Percentiles rank a stretch among this genome's conserved stretches.
These are phyloP conservation scores for Penicillium malachiteum DNA, from an alignment of 495 filamentous ascomycete species.

Conservation along the genomic window DNA sequence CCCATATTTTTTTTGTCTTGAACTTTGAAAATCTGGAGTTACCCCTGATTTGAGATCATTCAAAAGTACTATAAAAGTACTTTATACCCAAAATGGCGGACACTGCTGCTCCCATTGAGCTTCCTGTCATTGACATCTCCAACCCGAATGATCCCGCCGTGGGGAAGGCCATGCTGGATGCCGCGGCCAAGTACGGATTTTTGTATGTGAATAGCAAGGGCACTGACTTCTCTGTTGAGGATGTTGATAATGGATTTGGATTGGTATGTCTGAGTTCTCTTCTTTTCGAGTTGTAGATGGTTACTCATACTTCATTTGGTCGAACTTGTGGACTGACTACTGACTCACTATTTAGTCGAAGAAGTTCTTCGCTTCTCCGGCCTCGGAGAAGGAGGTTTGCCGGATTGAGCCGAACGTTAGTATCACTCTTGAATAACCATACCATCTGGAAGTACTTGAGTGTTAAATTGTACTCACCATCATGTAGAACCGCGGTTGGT, in stretches of 20 bases:
- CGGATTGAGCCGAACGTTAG: slow-evolving; percentile 65
- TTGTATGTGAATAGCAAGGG: slow-evolving; percentile 77
- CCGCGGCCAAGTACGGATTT: slow-evolving; percentile 80
- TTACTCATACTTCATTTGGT: background rate
- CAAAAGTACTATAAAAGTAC: background rate
- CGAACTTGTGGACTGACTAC: background rate
- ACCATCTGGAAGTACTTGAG: too few species aligned
- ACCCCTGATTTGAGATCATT: too few species aligned
- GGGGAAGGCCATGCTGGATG: slow-evolving; percentile 73
- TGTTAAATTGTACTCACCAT: too few species aligned
- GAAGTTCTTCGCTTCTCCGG: slow-evolving; percentile 71
- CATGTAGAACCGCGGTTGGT: slow-evolving; percentile 79
- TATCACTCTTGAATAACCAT: slow-evolving; percentile 5
- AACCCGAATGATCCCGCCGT: slow-evolving; percentile 52
- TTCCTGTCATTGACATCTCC: slow-evolving; percentile 81
- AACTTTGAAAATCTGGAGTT: too few species aligned
- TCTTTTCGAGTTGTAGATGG: background rate
- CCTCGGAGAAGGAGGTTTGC: slow-evolving; percentile 70
- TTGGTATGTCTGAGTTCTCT: slow-evolving; percentile 50
- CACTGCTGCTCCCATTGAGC: slow-evolving; percentile 45
- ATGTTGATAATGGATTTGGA: slow-evolving; percentile 72
- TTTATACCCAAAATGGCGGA: slow-evolving; percentile 37
- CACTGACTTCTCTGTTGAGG: slow-evolving; percentile 60
- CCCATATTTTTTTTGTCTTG: too few species aligned
- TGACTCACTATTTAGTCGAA: slow-evolving; percentile 55